These are phyloP conservation scores for Pseudogymnoascus sp. DNA, from an alignment of 2,329 filamentous ascomycete genomes.

Conservation along the genomic window DNA sequence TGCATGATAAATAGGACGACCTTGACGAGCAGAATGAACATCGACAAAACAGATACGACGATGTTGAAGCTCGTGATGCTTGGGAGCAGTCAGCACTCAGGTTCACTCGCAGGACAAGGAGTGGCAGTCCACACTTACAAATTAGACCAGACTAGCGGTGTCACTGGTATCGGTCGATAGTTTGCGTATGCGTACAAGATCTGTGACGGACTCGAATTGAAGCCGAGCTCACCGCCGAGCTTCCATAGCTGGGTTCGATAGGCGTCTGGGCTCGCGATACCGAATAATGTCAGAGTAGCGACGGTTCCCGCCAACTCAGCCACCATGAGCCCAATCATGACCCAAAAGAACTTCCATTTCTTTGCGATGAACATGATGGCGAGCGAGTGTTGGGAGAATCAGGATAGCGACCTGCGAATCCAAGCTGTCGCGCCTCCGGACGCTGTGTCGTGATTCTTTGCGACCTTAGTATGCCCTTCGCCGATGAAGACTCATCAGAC, in stretches of 20 bases:
- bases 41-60: conserved; percentile 64
- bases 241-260: conserved; percentile 66
- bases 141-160: conserved; percentile 64
- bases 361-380: conserved; percentile 28
- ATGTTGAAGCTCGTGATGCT: conserved; percentile 71
- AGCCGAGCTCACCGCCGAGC: conserved; percentile 60
- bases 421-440: background rate
- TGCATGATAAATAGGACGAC: conserved; percentile 62
- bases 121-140: conserved; percentile 44
- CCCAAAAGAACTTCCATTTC: conserved; percentile 39
- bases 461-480: conserved; percentile 1
- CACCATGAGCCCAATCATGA: conserved; percentile 47
- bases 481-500: conserved; percentile 5
- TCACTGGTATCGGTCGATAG: conserved; percentile 49
- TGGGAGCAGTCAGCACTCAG: conserved; percentile 15
- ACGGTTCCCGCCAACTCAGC: conserved; percentile 59
- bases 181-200: conserved; percentile 69
- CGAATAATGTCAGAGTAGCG: conserved; percentile 59
- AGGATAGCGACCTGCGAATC: conserved; percentile 4
- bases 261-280: conserved; percentile 62
- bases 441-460: background rate
- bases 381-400: background rate
- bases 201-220: conserved; percentile 65
- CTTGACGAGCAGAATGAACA: conserved; percentile 68
- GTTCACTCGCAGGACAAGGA: conserved; percentile 8